These are phyloP conservation scores for Citropsis articulata DNA, from an alignment of 345 rosid genomes.

Conservation along the genomic window DNA sequence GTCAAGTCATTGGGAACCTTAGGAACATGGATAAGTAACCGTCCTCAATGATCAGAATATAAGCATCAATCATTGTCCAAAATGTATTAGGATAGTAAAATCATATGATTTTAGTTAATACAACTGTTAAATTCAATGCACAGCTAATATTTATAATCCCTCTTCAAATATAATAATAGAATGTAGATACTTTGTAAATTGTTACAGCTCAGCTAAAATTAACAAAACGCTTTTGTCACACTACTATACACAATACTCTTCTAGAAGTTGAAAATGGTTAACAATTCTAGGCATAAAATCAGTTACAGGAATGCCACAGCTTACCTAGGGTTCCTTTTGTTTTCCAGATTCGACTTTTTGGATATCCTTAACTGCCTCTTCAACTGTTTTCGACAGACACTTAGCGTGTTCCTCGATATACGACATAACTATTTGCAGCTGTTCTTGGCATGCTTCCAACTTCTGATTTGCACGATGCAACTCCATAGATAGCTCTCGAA, in stretches of 20 bases:
- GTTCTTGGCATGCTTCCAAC: conserved; percentile 20
- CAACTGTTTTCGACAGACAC: conserved; percentile 13
- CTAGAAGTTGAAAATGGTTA: not conserved
- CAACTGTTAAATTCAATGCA: not conserved
- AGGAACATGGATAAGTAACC: too few relatives aligned
- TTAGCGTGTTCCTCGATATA: conserved; percentile 19
- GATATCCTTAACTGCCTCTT: conserved; percentile 20
- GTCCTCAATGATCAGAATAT: too few relatives aligned
- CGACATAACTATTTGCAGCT: conserved; percentile 11
- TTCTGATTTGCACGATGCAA: conserved; percentile 19
- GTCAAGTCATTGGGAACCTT: too few relatives aligned
- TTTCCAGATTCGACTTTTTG: conserved; percentile 15
- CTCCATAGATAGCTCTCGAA: conserved; percentile 21
- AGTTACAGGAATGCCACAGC: not conserved
- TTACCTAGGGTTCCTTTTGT: not conserved
- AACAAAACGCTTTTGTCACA: not conserved
- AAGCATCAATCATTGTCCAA: too few relatives aligned
- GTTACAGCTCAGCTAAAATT: not conserved
- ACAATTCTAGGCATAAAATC: not conserved
- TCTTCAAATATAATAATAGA: not conserved
- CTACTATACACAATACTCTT: not conserved
- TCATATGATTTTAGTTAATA: too few relatives aligned
- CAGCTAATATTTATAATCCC: not conserved
- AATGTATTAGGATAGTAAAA: too few relatives aligned
- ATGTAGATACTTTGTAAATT: not conserved